Evolutionary conservation across 805 yeast species (phyloP), one percentile per base, ranked within the genome.

Genomic region (Lipomyces orientalis): DNA sequence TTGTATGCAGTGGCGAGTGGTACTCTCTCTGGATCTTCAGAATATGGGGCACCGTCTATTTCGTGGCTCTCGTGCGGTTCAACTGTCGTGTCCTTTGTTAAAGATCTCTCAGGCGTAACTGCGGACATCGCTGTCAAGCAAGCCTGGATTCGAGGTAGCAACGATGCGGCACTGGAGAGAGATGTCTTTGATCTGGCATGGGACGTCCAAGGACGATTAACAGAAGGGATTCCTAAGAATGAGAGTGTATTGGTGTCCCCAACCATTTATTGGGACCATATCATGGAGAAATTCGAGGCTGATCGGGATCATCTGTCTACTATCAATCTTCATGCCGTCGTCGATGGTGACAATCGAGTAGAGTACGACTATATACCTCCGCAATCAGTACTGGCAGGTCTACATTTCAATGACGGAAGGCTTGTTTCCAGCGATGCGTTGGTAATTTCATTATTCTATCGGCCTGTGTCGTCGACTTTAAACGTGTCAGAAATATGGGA

Each of bases 261-360:
- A 0, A 75, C 84, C 2, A 77, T 77, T 14, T 78, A 77, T 62
- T 85, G 88, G 87, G 73, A 78, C 49, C 79, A 80, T 69, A 72
- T 80, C 62, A 46, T 70, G 1, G 67, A 70, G 0, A 5, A 31
- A 2, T 71, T 84, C 37, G 29, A 54, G 2, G 62, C 67, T 2
- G 87, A 83, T 73, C 65, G 68, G 35, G 75, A 77, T 14, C 75
- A 80, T 1, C 62, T 83, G 34, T 79, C 73, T 68, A 83, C 87
- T 0, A 74, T 85, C 9, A 82, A 43, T 43, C 16, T n/a, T 10
- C 46, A 29, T 16, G 7, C 60, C 19, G 25, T 19, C 22, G 14
- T 29, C 25, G 22, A 10, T 33, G 43, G 43, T 19, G 25, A 56
- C 19, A 19, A 10, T 9, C 25, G 29, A 16, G 12, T 33, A n/a